phyloP scores from a whole-genome alignment of 352 stramenopile species.

The Phytophthora brassicae region DNA sequence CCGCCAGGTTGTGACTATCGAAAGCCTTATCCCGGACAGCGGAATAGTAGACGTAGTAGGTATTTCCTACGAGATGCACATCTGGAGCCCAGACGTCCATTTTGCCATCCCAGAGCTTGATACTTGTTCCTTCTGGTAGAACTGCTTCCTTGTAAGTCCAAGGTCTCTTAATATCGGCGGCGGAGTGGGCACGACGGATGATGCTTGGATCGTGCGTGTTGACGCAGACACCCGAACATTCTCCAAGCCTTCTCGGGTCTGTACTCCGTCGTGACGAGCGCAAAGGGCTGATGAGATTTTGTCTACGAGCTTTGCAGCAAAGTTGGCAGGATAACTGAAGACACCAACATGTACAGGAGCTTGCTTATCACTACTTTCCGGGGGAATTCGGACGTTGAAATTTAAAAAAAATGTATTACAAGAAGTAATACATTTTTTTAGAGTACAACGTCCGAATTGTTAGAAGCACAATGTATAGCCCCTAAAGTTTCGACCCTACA shows the following conservation, averaged over 20 bases:
- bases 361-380: too few relatives aligned
- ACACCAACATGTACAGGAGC: too few relatives aligned
- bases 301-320: too few relatives aligned
- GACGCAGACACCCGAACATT: constrained; percentile 17
- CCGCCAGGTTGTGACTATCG: constrained; percentile 23
- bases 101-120: constrained; percentile 29
- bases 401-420: too few relatives aligned
- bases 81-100: constrained; percentile 25
- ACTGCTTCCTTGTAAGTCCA: constrained; percentile 28
- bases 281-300: too few relatives aligned
- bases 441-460: too few relatives aligned
- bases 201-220: constrained; percentile 34
- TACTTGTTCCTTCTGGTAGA: constrained; percentile 24
- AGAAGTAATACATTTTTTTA: too few relatives aligned
- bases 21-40: constrained; percentile 18
- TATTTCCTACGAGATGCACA: constrained; percentile 27
- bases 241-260: background rate
- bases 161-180: constrained; percentile 13
- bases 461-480: too few relatives aligned
- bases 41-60: constrained; percentile 34
- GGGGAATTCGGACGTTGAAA: too few relatives aligned
- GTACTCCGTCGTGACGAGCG: too few relatives aligned
- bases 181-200: constrained; percentile 26
- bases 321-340: too few relatives aligned
- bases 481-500: too few relatives aligned